Evolutionary conservation across 73 alveolate genomes (phyloP).

Genomic region (Uronychia setigera): DNA sequence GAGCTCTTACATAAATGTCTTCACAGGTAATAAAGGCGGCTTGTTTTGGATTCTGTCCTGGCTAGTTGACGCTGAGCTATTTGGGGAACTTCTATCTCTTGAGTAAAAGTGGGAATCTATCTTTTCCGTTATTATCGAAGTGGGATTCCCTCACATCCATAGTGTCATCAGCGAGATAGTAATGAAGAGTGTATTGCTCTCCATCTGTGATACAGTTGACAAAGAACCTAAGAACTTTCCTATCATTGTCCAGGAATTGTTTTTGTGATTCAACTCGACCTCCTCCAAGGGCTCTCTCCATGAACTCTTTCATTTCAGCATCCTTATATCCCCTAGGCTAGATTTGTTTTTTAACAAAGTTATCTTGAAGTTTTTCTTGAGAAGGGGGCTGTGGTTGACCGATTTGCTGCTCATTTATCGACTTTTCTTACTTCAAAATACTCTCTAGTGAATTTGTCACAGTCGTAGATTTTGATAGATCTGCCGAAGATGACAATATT

Average conservation of each 20-base stretch:
- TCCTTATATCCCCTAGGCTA: constrained; percentile 69
- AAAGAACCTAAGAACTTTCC: constrained; percentile 89
- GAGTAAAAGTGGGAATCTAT: constrained; percentile 80
- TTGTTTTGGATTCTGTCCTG: constrained; percentile 77
- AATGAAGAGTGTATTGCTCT: constrained; percentile 83
- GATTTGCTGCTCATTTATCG: constrained; percentile 8
- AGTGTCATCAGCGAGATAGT: constrained; percentile 94
- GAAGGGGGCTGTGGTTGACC: constrained; percentile 75
- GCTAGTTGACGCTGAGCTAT: constrained; percentile 80
- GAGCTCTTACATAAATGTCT: constrained; percentile 75
- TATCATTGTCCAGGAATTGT: constrained; percentile 88
- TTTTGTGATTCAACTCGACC: constrained; percentile 83
- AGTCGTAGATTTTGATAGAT: constrained; percentile 71
- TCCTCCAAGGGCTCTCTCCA: constrained; percentile 89
- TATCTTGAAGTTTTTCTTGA: constrained; percentile 78
- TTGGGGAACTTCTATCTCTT: constrained; percentile 89
- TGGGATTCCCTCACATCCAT: constrained; percentile 87
- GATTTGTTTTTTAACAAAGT: constrained; percentile 71
- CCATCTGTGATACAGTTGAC: constrained; percentile 78
- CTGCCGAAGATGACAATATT: constrained; percentile 76
- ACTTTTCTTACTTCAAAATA: constrained; percentile 62
- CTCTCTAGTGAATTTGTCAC: constrained; percentile 88
- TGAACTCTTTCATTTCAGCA: constrained; percentile 82
- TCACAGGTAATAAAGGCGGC: constrained; percentile 72
- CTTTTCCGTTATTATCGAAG: constrained; percentile 86